Percentiles rank a stretch among this genome's conserved stretches.
Evolutionary conservation across 257 asterid genomes (phyloP).

Genomic region (Forsythia viridissima): DNA sequence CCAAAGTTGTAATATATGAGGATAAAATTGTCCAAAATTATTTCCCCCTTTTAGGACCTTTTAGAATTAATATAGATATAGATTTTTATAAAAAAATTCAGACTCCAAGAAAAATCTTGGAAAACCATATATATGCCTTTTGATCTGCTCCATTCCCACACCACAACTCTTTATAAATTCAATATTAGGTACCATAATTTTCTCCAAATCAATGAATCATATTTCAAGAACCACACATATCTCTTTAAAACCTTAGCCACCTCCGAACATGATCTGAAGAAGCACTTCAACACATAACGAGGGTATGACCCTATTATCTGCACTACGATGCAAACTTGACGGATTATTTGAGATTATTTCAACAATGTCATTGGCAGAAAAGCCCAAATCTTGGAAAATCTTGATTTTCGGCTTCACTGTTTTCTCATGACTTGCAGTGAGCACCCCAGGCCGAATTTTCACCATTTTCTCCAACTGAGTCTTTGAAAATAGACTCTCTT

Average conservation of each 20-base stretch:
- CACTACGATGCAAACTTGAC: slow-evolving; percentile 16
- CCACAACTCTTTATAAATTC: slow-evolving; percentile 38
- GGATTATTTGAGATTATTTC: slow-evolving; percentile 29
- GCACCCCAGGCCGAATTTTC: slow-evolving; percentile 8
- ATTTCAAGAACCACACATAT: slow-evolving; percentile 14
- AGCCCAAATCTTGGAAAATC: slow-evolving; percentile 33
- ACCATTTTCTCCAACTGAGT: slow-evolving; percentile 34
- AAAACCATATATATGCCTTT: neutral
- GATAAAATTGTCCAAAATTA: too few species aligned
- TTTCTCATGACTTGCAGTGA: slow-evolving; percentile 16
- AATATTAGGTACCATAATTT: slow-evolving; percentile 33
- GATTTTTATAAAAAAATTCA: slow-evolving; percentile 17
- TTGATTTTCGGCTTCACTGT: slow-evolving; percentile 42
- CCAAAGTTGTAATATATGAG: too few species aligned
- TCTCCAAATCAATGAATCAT: slow-evolving; percentile 22
- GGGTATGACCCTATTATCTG: slow-evolving; percentile 21
- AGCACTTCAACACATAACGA: slow-evolving; percentile 22
- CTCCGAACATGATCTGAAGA: slow-evolving; percentile 24
- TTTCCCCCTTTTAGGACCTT: too few species aligned
- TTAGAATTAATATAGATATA: too few species aligned
- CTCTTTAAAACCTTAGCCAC: slow-evolving; percentile 24
- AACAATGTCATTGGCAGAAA: slow-evolving; percentile 24
- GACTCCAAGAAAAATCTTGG: slow-evolving; percentile 31
- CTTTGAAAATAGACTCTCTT: slow-evolving; percentile 33
- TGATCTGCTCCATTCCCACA: slow-evolving; percentile 19